Conservation (phyloP, 805 yeast species). For the Kockiozyma suomiensis region DNA sequence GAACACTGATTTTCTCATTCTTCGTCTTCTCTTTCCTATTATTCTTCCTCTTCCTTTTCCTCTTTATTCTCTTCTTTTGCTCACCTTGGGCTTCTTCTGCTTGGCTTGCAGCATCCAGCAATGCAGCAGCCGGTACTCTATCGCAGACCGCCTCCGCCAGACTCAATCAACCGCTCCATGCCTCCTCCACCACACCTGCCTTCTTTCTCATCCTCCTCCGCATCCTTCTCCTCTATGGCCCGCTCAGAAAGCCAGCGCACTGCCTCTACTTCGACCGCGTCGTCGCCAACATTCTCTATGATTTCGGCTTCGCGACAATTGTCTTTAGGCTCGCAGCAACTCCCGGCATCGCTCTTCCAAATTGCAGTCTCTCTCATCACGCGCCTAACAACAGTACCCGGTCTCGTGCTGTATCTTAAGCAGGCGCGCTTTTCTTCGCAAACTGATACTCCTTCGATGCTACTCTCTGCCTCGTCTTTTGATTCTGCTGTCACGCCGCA, state of each 20-base stretch:
- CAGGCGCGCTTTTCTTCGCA: constrained; percentile 29
- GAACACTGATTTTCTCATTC: not conserved
- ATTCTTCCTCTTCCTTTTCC: not conserved
- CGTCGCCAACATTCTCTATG: not conserved
- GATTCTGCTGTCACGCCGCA: constrained; percentile 66
- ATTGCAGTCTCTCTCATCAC: constrained; percentile 35
- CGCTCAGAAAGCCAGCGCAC: constrained; percentile 5
- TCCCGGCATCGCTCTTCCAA: constrained; percentile 37
- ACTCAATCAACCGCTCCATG: not conserved
- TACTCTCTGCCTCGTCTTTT: constrained; percentile 47
- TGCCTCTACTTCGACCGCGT: not conserved
- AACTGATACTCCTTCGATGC: constrained; percentile 28
- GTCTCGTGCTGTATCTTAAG: constrained; percentile 22
- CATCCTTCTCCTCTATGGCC: not conserved
- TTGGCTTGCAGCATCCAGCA: too few relatives aligned
- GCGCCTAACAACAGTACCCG: constrained; percentile 36
- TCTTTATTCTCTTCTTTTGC: not conserved
- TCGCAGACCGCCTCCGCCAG: constrained; percentile 4
- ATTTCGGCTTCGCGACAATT: not conserved
- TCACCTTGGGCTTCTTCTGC: not conserved
- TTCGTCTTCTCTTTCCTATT: not conserved
- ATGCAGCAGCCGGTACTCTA: constrained; percentile 10
- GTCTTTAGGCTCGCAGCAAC: constrained; percentile 9
- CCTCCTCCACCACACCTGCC: not conserved
- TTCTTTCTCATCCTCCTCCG: constrained; percentile 1